Base-by-base conservation (phyloP, 106 monocot species). In the Phalaenopsis aphrodite region DNA sequence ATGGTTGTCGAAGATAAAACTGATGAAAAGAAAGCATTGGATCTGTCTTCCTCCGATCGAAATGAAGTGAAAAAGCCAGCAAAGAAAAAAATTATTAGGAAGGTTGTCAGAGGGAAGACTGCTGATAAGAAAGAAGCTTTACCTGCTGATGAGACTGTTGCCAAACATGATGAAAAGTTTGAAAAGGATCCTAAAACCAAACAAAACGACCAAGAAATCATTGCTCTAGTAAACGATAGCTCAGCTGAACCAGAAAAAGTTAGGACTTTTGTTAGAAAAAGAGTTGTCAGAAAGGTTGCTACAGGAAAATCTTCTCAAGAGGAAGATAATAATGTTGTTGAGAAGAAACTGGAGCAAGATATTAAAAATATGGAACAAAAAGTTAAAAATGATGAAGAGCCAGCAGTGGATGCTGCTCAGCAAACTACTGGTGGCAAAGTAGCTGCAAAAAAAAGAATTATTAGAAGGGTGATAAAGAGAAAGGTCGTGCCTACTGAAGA, bases 391-490 rank as follows among this genome's bases (percentile, higher is more conserved):
- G 75, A 75, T 36, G 82, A 83, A 36, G 84, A 78, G 61, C 21
- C 73, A 4, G 85, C 73, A 42, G 87, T 64, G 52, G 41, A 58
- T 55, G 23, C 78, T 80, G 49, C 6, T 41, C 15, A 8, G 38
- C 83, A 86, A n/a, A 83, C 79, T 82, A 78, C 82, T 41, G 87
- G 24, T 19, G 80, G 61, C 11, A 88, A 87, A 80, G 75, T 72
- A 56, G 30, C 75, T 82, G 91, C 82, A 47, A 99, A 88, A 85
- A 99, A 93, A 82, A 95, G 89, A 86, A 81, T 99, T n/a, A 88
- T 99, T 49, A 89, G 84, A 87, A 95, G 85, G 74, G 79, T 99
- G 23, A 81, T 95, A 24, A 98, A 87, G 81, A 87, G 84, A 82
- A 98, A 89, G 78, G 83, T 94, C 77, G 41, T 83, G 30, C 75